Evolutionary conservation across 352 stramenopile genomes (phyloP), one percentile per base, ranked within the genome.

Genomic region (Globisporangium okanoganense): DNA sequence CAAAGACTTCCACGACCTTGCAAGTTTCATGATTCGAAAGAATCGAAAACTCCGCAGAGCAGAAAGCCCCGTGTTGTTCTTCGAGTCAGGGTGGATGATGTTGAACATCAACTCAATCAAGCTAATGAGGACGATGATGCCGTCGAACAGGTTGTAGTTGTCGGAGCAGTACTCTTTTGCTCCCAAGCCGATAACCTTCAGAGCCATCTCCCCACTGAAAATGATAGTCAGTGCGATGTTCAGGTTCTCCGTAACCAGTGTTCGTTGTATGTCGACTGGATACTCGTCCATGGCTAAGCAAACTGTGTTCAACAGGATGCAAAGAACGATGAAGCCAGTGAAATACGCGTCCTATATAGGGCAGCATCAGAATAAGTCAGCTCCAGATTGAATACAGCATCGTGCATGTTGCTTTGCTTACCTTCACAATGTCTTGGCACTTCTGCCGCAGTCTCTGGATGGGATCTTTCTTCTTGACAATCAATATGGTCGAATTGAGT

Each of bases 11-110:
- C 92, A 98, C n/a, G 82, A 81, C n/a, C 85, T 78, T 10, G 90
- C 89, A 18, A 98, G 82, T 56, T 97, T 97, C 57, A 98, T 89
- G 33, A 96, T 74, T 22, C 87, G 72, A 57, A 96, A 92, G 27
- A 96, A 66, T 2, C 87, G 72, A 56, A 96, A 89, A 27, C 92
- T 78, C 40, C 90, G 72, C 12, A 97, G 70, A 22, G 81, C 88
- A 29, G 88, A 76, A 14, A 97, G 74, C 5, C 78, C 81, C 4
- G 81, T 90, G 41, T 61, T 66, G 52, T 52, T 62, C 13, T 70
- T 69, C 6, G 50, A 52, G 55, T 55, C 58, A 16, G 64, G 64
- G 40, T 67, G 64, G 18, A 70, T 50, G 2, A 52, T 13, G 24
- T 79, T 79, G 51, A 78, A 55, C 0, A 71, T 45, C 13, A 82